phyloP scores from a whole-genome alignment of 177 flowering plant genomes.

The Tripterygium wilfordii region DNA sequence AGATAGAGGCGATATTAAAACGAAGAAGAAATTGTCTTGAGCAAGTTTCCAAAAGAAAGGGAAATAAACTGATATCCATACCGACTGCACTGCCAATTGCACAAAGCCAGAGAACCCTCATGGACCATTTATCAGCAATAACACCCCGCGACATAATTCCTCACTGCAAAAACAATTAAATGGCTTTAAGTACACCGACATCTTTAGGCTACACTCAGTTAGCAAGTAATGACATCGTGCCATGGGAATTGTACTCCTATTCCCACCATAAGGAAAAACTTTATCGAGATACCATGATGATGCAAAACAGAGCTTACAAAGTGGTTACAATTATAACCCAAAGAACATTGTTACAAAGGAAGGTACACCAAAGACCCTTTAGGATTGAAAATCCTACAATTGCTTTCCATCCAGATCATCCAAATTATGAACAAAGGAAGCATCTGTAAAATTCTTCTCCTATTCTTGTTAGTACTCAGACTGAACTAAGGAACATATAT shows the following conservation, averaged over 20 bases:
- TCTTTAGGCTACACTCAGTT: background rate
- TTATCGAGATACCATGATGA: too few relatives aligned
- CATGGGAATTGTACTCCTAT: background rate
- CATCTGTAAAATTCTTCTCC: too few relatives aligned
- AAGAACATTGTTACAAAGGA: too few relatives aligned
- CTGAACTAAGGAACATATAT: too few relatives aligned
- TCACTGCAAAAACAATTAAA: constrained; percentile 9
- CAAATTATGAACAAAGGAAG: too few relatives aligned
- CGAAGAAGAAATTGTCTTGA: background rate
- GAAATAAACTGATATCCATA: constrained; percentile 19
- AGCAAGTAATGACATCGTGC: background rate
- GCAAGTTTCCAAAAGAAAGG: background rate
- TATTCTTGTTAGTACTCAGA: too few relatives aligned
- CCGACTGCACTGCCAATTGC: constrained; percentile 83
- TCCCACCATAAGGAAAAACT: too few relatives aligned
- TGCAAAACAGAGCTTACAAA: too few relatives aligned
- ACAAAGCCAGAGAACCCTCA: constrained; percentile 72
- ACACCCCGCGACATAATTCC: constrained; percentile 44
- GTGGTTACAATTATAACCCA: too few relatives aligned
- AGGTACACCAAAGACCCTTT: too few relatives aligned
- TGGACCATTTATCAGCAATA: constrained; percentile 84
- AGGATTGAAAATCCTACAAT: too few relatives aligned
- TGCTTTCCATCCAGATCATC: too few relatives aligned
- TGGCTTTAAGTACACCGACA: background rate
- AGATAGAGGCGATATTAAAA: background rate